Conservation (phyloP, 331 rosid genomes). For the Arachis monticola region DNA sequence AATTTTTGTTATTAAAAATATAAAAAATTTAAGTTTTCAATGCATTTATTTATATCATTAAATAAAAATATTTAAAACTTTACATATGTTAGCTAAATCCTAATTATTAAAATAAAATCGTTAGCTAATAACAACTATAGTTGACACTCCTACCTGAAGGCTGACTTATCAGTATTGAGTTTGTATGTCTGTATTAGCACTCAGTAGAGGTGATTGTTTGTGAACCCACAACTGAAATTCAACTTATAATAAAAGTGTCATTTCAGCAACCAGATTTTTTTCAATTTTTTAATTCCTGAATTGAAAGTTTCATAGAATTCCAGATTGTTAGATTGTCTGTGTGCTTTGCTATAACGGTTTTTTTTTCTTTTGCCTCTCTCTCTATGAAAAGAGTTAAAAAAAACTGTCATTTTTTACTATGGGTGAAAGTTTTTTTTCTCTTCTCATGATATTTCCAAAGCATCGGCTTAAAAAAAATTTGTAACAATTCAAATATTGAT, state of each 20-base stretch:
- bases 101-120: neutral
- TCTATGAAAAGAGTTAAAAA: neutral
- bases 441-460: too few relatives aligned
- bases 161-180: neutral
- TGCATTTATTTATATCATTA: too few relatives aligned
- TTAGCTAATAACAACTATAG: neutral
- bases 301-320: neutral
- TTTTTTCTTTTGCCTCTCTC: neutral
- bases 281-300: neutral
- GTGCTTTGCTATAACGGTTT: neutral
- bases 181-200: slow-evolving; percentile 12
- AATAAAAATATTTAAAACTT: too few relatives aligned
- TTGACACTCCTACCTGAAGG: slow-evolving; percentile 36
- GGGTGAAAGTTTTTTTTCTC: too few relatives aligned
- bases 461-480: too few relatives aligned
- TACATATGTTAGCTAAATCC: too few relatives aligned
- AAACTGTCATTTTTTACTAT: neutral
- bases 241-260: neutral
- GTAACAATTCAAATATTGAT: too few relatives aligned
- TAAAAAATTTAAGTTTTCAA: too few relatives aligned
- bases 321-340: neutral
- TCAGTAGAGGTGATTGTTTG: neutral
- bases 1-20: too few relatives aligned
- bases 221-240: slow-evolving; percentile 18
- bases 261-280: neutral